These are phyloP conservation scores for Pseudogymnoascus sp. DNA, from an alignment of 2,329 filamentous ascomycete species.

Conservation along the genomic window DNA sequence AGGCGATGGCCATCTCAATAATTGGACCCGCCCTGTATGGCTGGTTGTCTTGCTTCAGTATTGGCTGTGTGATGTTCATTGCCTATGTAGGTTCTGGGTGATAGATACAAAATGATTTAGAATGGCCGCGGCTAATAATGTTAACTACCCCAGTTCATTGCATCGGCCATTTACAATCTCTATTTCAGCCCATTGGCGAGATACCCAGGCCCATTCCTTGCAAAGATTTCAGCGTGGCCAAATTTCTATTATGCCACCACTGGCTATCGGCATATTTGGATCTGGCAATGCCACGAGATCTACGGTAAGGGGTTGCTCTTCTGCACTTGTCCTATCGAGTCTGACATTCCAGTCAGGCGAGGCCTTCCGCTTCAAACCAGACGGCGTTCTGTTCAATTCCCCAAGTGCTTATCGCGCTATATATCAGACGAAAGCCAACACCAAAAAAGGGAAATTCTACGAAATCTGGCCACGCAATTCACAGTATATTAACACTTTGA, in stretches of 20 bases:
- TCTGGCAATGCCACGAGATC: slow-evolving; percentile 1
- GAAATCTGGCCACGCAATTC: slow-evolving; percentile 1
- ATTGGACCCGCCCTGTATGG: background rate
- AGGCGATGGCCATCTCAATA: background rate
- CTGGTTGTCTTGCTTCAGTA: background rate
- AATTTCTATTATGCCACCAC: slow-evolving; percentile 2
- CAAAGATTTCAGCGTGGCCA: background rate
- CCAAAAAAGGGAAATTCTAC: slow-evolving; percentile 14
- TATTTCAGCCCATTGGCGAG: background rate
- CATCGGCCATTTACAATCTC: slow-evolving; percentile 1
- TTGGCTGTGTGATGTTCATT: background rate
- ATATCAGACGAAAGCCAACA: slow-evolving; percentile 11
- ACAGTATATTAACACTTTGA: slow-evolving; percentile 10
- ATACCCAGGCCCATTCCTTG: background rate
- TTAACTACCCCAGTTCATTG: background rate
- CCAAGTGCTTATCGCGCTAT: slow-evolving; percentile 12
- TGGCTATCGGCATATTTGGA: background rate
- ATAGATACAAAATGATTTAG: background rate
- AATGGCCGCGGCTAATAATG: background rate
- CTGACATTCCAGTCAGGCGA: slow-evolving; percentile 6
- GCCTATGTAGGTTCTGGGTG: background rate
- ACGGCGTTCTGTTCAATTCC: slow-evolving; percentile 11
- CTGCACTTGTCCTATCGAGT: background rate
- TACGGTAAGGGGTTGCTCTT: background rate
- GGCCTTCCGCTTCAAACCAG: slow-evolving; percentile 10